phyloP scores from a whole-genome alignment of 495 filamentous ascomycete species.

The Aspergillus bridgeri region DNA sequence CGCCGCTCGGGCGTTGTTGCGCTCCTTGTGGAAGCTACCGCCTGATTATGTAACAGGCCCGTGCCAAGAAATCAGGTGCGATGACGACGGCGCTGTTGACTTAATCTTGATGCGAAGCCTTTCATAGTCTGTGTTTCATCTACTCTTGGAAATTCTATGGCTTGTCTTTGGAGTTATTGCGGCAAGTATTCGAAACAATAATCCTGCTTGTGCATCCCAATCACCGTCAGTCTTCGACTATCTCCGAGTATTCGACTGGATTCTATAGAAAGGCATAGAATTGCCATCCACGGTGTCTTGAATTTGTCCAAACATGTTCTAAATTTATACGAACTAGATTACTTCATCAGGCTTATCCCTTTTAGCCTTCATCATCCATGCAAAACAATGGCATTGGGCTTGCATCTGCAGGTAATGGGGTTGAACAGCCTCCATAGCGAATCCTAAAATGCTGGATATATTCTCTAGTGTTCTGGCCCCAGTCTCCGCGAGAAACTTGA shows the following conservation, averaged over 20 bases:
- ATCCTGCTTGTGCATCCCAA: background rate
- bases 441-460: constrained; percentile 35
- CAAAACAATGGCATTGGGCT: constrained; percentile 35
- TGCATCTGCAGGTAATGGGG: constrained; percentile 10
- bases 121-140: background rate
- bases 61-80: constrained; percentile 18
- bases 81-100: background rate
- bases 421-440: constrained; percentile 33
- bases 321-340: background rate
- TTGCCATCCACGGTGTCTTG: background rate
- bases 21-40: constrained; percentile 39
- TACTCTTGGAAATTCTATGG: background rate
- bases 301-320: background rate
- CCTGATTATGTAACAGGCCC: constrained; percentile 34
- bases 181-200: background rate
- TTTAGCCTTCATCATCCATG: constrained; percentile 1
- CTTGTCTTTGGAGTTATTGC: background rate
- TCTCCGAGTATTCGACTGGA: background rate
- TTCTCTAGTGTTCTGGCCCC: constrained; percentile 19
- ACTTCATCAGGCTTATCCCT: too few species aligned
- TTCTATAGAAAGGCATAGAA: background rate
- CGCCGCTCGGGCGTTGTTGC: constrained; percentile 26
- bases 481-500: constrained; percentile 12
- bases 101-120: background rate
- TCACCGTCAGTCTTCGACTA: background rate